phyloP scores from a whole-genome alignment of 2,329 filamentous ascomycete genomes.

The Claviceps africana region DNA sequence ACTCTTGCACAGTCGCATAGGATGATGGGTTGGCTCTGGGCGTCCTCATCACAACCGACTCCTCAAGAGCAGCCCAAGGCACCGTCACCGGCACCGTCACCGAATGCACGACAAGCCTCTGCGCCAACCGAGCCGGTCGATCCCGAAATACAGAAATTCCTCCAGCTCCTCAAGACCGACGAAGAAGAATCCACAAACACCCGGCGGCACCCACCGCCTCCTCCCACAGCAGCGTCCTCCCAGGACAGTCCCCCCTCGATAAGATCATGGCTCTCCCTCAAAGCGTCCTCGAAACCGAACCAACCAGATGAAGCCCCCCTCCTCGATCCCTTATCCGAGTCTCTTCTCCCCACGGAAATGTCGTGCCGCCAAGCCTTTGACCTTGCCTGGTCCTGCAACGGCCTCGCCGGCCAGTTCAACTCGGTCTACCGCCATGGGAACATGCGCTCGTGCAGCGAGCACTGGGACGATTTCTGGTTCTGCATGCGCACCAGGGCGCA shows the following conservation, averaged over 20 bases:
- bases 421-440: constrained; percentile 78
- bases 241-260: constrained; percentile 19
- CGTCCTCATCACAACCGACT: constrained; percentile 19
- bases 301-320: constrained; percentile 12
- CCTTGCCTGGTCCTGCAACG: constrained; percentile 85
- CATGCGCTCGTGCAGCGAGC: constrained; percentile 63
- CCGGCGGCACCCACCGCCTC: constrained; percentile 6
- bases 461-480: constrained; percentile 94
- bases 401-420: constrained; percentile 79
- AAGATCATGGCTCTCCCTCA: constrained; percentile 22
- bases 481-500: constrained; percentile 76
- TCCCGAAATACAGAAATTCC: constrained; percentile 40
- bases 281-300: constrained; percentile 15
- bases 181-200: constrained; percentile 14
- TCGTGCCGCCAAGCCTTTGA: constrained; percentile 87
- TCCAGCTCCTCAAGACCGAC: constrained; percentile 28
- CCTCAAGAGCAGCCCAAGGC: constrained; percentile 12
- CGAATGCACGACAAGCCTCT: constrained; percentile 10
- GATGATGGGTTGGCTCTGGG: constrained; percentile 51
- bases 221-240: constrained; percentile 10
- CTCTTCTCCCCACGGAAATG: constrained; percentile 67
- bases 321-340: constrained; percentile 42
- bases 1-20: not conserved
- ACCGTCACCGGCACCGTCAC: constrained; percentile 6
- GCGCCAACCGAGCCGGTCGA: constrained; percentile 22